phyloP scores from a whole-genome alignment of 305 asterid genomes.

The Fraxinus albicans region DNA sequence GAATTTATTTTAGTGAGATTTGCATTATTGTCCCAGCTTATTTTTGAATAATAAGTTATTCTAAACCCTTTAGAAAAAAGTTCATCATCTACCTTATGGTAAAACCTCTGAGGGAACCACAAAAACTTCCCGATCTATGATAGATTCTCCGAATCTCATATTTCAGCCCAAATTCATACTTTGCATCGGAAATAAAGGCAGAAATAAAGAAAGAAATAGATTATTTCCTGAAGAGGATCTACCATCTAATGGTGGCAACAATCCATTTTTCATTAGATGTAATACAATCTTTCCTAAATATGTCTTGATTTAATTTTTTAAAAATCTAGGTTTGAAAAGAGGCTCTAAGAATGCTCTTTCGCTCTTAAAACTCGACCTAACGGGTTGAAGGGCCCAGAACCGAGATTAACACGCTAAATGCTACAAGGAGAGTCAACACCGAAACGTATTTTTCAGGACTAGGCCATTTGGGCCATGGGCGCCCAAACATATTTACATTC shows the following conservation, averaged over 20 bases:
- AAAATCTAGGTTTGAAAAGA: too few relatives aligned
- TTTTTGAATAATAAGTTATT: too few relatives aligned
- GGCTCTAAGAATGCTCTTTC: background rate
- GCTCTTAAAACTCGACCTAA: background rate
- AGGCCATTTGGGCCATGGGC: background rate
- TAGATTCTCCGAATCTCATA: too few relatives aligned
- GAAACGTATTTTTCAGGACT: too few relatives aligned
- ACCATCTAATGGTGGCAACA: background rate
- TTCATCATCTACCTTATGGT: background rate
- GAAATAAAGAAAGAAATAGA: too few relatives aligned
- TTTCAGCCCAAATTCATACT: too few relatives aligned
- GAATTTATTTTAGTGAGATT: background rate
- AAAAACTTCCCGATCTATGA: too few relatives aligned
- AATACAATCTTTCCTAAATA: background rate
- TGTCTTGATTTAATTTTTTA: too few relatives aligned
- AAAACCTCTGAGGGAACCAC: too few relatives aligned
- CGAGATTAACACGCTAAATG: background rate
- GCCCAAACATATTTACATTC: background rate
- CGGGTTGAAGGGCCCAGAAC: background rate
- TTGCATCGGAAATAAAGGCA: too few relatives aligned
- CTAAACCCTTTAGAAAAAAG: background rate
- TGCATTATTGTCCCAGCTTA: background rate
- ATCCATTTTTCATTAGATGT: background rate
- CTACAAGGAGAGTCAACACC: background rate
- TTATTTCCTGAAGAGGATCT: too few relatives aligned